Conservation (phyloP, 139 green algal genomes). For the Auxenochlorella pyrenoidosa region DNA sequence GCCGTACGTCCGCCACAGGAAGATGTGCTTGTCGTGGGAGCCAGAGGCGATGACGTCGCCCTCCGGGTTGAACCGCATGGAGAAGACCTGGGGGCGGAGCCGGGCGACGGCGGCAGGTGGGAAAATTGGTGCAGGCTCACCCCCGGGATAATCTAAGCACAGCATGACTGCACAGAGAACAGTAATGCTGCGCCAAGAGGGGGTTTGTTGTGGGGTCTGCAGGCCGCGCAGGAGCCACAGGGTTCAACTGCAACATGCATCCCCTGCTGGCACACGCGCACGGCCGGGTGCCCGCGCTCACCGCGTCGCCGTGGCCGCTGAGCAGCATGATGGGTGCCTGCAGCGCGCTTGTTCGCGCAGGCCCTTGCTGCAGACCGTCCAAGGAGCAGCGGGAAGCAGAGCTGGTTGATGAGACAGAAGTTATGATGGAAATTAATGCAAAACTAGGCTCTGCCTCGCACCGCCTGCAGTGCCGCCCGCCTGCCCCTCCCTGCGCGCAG, state of each 20-base stretch:
- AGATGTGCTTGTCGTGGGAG: conserved; percentile 85
- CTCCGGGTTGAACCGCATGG: conserved; percentile 85
- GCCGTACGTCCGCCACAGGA: conserved; percentile 89
- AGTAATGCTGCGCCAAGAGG: too few relatives aligned
- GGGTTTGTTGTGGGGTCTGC: too few relatives aligned
- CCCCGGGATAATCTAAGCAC: too few relatives aligned
- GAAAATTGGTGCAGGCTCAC: too few relatives aligned
- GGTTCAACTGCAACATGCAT: background rate
- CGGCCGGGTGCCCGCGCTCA: background rate
- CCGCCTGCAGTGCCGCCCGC: background rate
- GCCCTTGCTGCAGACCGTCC: conserved; percentile 36
- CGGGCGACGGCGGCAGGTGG: too few relatives aligned
- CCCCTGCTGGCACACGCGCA: background rate
- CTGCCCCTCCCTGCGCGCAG: background rate
- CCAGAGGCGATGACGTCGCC: conserved; percentile 82
- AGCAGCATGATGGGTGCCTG: conserved; percentile 90
- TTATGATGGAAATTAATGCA: too few relatives aligned
- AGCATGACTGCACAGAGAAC: too few relatives aligned
- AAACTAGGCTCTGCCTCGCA: background rate
- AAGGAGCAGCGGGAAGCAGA: too few relatives aligned
- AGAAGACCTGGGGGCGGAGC: conserved; percentile 73
- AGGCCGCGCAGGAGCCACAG: background rate
- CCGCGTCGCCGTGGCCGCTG: conserved; percentile 74
- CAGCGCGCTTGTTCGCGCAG: conserved; percentile 66
- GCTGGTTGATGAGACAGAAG: too few relatives aligned